Evolutionary conservation across 192 early-diverging fungal species (phyloP).

Genomic region (Coemansia sp.): DNA sequence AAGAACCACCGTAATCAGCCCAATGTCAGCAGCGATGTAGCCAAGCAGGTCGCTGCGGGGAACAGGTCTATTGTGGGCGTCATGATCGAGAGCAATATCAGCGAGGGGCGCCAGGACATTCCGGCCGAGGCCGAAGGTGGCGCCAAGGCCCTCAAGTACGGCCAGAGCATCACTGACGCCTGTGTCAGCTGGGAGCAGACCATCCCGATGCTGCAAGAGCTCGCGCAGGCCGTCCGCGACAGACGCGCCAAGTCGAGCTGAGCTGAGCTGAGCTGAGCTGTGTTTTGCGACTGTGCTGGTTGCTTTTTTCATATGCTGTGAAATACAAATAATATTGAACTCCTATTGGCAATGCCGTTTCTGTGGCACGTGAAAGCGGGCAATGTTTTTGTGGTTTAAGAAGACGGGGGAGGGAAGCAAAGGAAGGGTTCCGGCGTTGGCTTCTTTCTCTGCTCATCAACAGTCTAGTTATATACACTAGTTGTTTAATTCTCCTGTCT

Average conservation of each 20-base stretch:
- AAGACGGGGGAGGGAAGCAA: no score
- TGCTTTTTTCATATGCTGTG: background rate
- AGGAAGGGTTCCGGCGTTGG: no score
- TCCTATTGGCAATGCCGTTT: background rate
- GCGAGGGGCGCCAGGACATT: conserved; percentile 87
- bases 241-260: conserved; percentile 5
- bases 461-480: background rate
- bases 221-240: conserved; percentile 73
- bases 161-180: conserved; percentile 91
- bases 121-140: conserved; percentile 64
- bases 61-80: conserved; percentile 74
- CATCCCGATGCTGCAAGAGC: conserved; percentile 69
- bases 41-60: conserved; percentile 72
- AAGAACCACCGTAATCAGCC: conserved; percentile 91
- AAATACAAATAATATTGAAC: background rate
- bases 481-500: background rate
- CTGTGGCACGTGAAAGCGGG: background rate
- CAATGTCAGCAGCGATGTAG: conserved; percentile 67
- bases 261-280: background rate
- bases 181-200: conserved; percentile 89
- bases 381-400: no score
- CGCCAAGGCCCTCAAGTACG: conserved; percentile 71
- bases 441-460: background rate
- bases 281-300: background rate
- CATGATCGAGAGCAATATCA: conserved; percentile 93